Conservation (phyloP, 139 green algal genomes). For the Micractinium conductrix region DNA sequence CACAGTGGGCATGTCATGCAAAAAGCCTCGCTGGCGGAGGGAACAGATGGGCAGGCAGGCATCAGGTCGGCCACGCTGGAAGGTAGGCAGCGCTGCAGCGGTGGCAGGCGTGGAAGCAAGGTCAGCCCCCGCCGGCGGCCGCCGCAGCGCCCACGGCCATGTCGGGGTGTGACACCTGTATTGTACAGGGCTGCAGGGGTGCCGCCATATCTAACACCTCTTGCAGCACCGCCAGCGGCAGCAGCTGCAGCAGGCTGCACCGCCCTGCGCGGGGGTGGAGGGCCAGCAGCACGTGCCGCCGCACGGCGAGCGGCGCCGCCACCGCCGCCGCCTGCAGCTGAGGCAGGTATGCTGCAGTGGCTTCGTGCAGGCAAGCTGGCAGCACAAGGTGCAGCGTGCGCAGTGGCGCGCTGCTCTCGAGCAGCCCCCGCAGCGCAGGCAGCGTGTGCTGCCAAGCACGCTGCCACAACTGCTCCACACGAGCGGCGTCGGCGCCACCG, state of each 20-base stretch:
- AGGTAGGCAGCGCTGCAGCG: no score
- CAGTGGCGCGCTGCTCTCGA: constrained; percentile 7
- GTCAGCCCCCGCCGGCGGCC: neutral
- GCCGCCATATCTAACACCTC: constrained; percentile 36
- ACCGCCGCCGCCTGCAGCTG: constrained; percentile 30
- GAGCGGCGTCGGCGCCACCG: neutral
- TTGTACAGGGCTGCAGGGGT: constrained; percentile 27
- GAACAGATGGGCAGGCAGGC: no score
- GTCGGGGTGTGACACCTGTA: neutral
- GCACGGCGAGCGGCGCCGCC: constrained; percentile 1
- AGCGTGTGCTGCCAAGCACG: constrained; percentile 20
- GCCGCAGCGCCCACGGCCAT: neutral
- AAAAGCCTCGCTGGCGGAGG: no score
- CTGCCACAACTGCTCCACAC: constrained; percentile 13
- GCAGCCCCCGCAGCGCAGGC: neutral
- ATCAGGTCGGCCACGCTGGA: no score
- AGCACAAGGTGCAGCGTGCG: constrained; percentile 14
- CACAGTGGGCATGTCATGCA: no score
- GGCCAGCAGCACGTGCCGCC: constrained; percentile 21
- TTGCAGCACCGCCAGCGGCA: constrained; percentile 32
- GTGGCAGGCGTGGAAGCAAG: neutral
- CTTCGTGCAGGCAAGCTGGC: neutral
- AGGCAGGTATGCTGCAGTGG: neutral
- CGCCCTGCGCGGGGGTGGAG: constrained; percentile 35
- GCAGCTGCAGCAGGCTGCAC: constrained; percentile 45